phyloP scores from a whole-genome alignment of 116 monocot species.

The Zostera marina region DNA sequence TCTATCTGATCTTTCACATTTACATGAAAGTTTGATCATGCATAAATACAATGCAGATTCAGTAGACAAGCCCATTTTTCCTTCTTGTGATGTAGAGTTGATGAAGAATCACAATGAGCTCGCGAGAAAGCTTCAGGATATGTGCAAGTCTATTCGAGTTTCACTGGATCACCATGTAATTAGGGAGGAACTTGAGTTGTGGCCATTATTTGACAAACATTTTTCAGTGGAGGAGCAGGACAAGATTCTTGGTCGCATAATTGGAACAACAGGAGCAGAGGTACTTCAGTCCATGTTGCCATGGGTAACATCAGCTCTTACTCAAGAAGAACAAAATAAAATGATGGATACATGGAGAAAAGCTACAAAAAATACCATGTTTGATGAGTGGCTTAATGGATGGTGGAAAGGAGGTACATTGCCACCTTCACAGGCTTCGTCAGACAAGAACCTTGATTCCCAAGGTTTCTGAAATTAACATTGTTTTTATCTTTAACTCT shows the following conservation, averaged over 20 bases:
- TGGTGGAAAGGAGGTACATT: conserved; percentile 78
- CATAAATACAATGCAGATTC: conserved; percentile 6
- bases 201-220: conserved; percentile 97
- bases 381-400: conserved; percentile 96
- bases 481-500: not conserved
- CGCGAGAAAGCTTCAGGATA: conserved; percentile 88
- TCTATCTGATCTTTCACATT: conserved; percentile 59
- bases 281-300: conserved; percentile 98
- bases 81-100: conserved; percentile 11
- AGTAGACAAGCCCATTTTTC: not conserved
- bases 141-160: conserved; percentile 97
- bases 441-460: conserved; percentile 15
- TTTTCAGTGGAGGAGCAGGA: conserved; percentile 98
- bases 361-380: conserved; percentile 97
- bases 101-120: conserved; percentile 63
- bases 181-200: conserved; percentile 92
- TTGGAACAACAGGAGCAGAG: conserved; percentile 98
- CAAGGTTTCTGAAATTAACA: conserved; percentile 24
- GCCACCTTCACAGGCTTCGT: conserved; percentile 24
- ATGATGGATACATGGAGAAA: conserved; percentile 98
- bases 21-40: conserved; percentile 26
- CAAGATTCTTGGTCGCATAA: conserved; percentile 93
- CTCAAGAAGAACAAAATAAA: conserved; percentile 92
- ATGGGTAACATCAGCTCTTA: conserved; percentile 96
- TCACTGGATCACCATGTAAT: conserved; percentile 85